phyloP scores from a whole-genome alignment of 1,284 basidiomycete species.

The Rhodotorula sp. region DNA sequence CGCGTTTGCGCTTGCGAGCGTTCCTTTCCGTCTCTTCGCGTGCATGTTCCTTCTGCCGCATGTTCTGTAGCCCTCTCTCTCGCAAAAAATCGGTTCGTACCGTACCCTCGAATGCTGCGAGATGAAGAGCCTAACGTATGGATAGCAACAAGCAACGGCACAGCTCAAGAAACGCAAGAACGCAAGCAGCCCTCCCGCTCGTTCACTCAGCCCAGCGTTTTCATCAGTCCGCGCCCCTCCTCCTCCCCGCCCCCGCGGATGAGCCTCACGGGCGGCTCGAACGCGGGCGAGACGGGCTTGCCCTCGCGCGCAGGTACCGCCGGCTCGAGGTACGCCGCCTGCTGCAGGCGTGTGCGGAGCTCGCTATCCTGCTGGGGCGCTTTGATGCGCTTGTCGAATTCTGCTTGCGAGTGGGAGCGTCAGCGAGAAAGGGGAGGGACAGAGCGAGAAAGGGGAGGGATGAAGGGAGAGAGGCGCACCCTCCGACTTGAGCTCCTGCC shows the following conservation, averaged over 20 bases:
- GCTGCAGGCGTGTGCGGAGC: constrained; percentile 24
- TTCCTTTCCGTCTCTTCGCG: neutral
- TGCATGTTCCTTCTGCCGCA: neutral
- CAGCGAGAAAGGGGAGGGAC: too few relatives aligned
- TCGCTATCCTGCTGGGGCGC: constrained; percentile 30
- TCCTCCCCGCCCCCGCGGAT: neutral
- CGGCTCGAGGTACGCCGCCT: constrained; percentile 34
- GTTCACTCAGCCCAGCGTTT: neutral
- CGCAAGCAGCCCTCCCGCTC: fast-evolving
- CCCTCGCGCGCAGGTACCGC: neutral
- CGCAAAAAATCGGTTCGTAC: neutral
- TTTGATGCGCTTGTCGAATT: constrained; percentile 30
- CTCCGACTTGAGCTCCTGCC: constrained; percentile 16
- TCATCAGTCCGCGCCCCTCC: neutral
- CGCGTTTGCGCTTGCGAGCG: neutral
- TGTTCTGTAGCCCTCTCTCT: neutral
- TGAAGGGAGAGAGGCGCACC: constrained; percentile 7
- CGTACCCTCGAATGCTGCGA: too few relatives aligned
- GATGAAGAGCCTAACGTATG: neutral
- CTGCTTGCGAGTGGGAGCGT: neutral
- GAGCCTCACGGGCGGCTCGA: constrained; percentile 6
- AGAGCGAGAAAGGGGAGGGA: too few relatives aligned
- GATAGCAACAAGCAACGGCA: neutral
- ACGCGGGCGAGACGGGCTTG: neutral
- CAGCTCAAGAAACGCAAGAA: neutral